Evolutionary conservation across 2,329 filamentous ascomycete genomes (phyloP), one percentile per base, ranked within the genome.

Genomic region (Didymella pomorum): DNA sequence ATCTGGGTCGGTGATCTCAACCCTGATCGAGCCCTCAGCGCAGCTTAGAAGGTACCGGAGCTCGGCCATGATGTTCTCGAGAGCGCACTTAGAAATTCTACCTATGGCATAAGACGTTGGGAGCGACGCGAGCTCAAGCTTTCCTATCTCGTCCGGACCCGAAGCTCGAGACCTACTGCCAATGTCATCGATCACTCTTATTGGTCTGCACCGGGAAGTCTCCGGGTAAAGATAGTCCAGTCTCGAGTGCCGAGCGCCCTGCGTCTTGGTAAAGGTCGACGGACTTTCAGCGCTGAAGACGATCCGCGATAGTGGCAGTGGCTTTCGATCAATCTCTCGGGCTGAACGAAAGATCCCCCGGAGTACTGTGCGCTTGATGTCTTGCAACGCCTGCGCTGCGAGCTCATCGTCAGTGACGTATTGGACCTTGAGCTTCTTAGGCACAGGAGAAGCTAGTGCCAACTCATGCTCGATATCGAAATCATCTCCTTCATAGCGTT

Each of bases 1-100:
- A 16, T 54, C 52, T 2, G 35, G 52, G 21, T 54, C 44, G 26
- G 11, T 12, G 4, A 54, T 54, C 2, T 21, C n/a, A n/a, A n/a
- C n/a, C n/a, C n/a, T 12, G 3, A 48, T 25, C 4, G 12, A 21
- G 2, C 3, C 18, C 3, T n/a, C 11, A 2, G 3, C 29, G 1
- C 16, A 33, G 12, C 42, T 7, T 3, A 26, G 42, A 14, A 54
- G 18, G 26, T 42, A 54, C 6, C 20, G 33, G 3, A 54, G 20
- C 26, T 54, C 52, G 3, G 23, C 26, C 33, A 54, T 16, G 3
- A 54, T 16, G 1, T 47, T 20, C 0, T 42, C 8, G 6, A 31
- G 25, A 1, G 35, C 52, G 14, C 16, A 18, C 5, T 21, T 16
- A 6, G 16, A 16, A 2, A 54, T 35, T 2, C 3, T 14, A 12